A percentile compares a stretch with the other conserved stretches of the same genome.
These are phyloP conservation scores for Hemileccinum rubropunctum DNA, from an alignment of 768 basidiomycete species.

Conservation along the genomic window DNA sequence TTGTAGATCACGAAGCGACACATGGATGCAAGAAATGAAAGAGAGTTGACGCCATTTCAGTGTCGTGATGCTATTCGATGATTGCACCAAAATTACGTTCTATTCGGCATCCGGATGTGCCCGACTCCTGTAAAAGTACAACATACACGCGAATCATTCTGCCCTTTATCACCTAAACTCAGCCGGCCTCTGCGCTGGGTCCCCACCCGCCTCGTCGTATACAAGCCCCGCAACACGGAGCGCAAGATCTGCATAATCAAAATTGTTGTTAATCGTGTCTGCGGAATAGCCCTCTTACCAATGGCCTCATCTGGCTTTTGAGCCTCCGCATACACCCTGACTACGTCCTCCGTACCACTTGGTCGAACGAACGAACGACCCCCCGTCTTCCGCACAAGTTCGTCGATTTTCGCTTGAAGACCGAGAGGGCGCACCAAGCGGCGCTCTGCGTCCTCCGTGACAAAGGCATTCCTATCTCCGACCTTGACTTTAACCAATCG, in stretches of 20 bases:
- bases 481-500: slow-evolving; percentile 93
- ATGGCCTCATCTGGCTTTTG: slow-evolving; percentile 69
- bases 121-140: neutral
- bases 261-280: slow-evolving; percentile 1
- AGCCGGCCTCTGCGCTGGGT: slow-evolving; percentile 68
- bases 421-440: slow-evolving; percentile 76
- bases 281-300: slow-evolving; percentile 44
- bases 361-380: slow-evolving; percentile 95
- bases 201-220: slow-evolving; percentile 81
- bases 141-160: neutral
- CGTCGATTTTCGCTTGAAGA: slow-evolving; percentile 80
- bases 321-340: slow-evolving; percentile 96
- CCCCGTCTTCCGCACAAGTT: slow-evolving; percentile 73
- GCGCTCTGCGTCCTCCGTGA: slow-evolving; percentile 92
- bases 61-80: slow-evolving; percentile 8
- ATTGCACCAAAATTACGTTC: slow-evolving; percentile 24
- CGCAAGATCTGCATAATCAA: slow-evolving; percentile 62
- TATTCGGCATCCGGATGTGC: slow-evolving; percentile 7
- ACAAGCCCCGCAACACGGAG: slow-evolving; percentile 83
- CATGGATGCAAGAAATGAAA: slow-evolving; percentile 40
- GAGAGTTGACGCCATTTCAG: neutral
- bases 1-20: slow-evolving; percentile 95
- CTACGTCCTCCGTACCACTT: slow-evolving; percentile 97
- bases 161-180: slow-evolving; percentile 61
- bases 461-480: slow-evolving; percentile 74